phyloP scores from a whole-genome alignment of 768 basidiomycete genomes.

The Macrocybe gigantea region DNA sequence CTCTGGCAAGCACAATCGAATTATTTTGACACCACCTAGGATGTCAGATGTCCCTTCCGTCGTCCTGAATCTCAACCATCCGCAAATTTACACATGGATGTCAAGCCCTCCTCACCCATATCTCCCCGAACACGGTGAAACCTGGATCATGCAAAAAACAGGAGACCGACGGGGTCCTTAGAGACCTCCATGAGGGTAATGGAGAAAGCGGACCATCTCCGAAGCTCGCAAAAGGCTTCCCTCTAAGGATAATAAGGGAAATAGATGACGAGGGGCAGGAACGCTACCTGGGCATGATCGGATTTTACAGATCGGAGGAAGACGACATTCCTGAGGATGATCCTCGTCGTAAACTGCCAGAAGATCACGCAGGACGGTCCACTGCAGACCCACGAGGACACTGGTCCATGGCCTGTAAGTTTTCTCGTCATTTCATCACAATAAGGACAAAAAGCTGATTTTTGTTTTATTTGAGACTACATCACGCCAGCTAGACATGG shows the following conservation, averaged over 20 bases:
- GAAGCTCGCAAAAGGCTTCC: conserved; percentile 24
- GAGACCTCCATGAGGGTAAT: conserved; percentile 9
- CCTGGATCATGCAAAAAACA: conserved; percentile 13
- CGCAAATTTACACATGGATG: conserved; percentile 30
- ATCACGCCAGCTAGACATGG: conserved; percentile 8
- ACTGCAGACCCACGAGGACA: conserved; percentile 41
- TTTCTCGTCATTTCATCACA: neutral
- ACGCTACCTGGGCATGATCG: conserved; percentile 25
- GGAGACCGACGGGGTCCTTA: conserved; percentile 16
- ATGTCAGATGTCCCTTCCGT: conserved; percentile 28
- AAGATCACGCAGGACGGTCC: conserved; percentile 29
- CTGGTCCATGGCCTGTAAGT: conserved; percentile 47
- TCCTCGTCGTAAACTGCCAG: conserved; percentile 16
- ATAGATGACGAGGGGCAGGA: conserved; percentile 23
- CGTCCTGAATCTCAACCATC: conserved; percentile 31
- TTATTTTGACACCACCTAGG: conserved; percentile 49
- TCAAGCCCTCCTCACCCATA: conserved; percentile 37
- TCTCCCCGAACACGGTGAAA: conserved; percentile 15
- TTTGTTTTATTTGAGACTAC: conserved; percentile 2
- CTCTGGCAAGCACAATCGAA: conserved; percentile 33
- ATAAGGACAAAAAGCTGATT: too few species aligned
- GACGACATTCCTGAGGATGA: conserved; percentile 21
- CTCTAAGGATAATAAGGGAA: conserved; percentile 39
- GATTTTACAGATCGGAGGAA: conserved; percentile 21
- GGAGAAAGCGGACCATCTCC: neutral